Base-by-base conservation (phyloP, 148 eudicot genomes). In the Heliosperma pusillum region DNA sequence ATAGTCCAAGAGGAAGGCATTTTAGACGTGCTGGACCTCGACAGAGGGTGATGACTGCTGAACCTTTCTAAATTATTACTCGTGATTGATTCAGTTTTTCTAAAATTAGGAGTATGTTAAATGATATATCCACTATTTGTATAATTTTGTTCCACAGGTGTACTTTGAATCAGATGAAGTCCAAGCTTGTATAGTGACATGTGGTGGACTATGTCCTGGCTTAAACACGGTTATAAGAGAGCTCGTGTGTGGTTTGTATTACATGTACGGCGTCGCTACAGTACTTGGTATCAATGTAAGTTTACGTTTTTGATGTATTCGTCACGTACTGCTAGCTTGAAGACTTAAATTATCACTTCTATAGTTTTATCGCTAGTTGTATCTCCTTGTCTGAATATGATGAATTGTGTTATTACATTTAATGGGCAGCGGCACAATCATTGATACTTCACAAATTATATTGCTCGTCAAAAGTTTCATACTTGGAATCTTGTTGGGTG, bases 11-110 rank as follows among this genome's bases (percentile, higher is more conserved):
- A 79, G 96, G 96, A 62, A 76, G 61, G 69, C 96, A 91, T 84
- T 91, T 91, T 81, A 87, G 93, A 63, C 93, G 98, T 25, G 97
- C 95, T 72, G 98, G 97, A 71, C 91, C 97, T 71, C 91, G 96
- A 27, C 86, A 94, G 73, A 88, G 81, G 87, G 98, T 89, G 16
- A 73, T 24, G 19, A 73, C 40, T 29, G 9, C 13, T 30, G 10
- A 17, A 66, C 2, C 3, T 26, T 33, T 33, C 33, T 65, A 27
- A 20, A 20, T 12, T 24, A 2, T 27, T 13, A 6, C 22, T 45
- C 22, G 10, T 21, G 1, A 10, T 15, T 21, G 1, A 10, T 53
- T 19, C 10, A 3, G 4, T 0, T 17, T 24, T 50, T 11, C 13
- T 21, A 6, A 58, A n/a, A 20, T 57, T 11, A 20, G 5, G 36